A percentile compares a stretch with the other conserved stretches of the same genome.
Conservation (phyloP, 2,329 filamentous ascomycete species). For the Ophiostoma sp. region DNA sequence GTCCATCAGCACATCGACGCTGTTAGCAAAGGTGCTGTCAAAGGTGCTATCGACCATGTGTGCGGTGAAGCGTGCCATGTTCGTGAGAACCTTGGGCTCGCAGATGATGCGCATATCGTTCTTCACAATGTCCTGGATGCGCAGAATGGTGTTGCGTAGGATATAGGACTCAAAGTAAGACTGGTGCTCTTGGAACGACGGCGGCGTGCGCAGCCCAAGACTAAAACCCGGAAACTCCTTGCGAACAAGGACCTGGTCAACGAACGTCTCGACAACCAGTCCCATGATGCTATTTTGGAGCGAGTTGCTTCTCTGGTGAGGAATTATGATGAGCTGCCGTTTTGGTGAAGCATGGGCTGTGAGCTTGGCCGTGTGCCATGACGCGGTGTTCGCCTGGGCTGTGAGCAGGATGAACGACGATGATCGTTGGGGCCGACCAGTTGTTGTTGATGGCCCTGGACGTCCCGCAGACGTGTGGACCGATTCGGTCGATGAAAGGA, state of each 20-base stretch:
- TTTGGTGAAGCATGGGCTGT: constrained; percentile 57
- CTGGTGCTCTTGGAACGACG: constrained; percentile 89
- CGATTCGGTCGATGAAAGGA: constrained; percentile 40
- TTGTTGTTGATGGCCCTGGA: neutral
- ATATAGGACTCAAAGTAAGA: constrained; percentile 93
- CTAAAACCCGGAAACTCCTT: constrained; percentile 90
- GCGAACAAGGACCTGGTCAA: constrained; percentile 75
- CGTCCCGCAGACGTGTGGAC: neutral
- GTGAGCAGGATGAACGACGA: constrained; percentile 91
- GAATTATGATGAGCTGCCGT: constrained; percentile 40
- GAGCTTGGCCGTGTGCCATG: constrained; percentile 57
- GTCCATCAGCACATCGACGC: constrained; percentile 75
- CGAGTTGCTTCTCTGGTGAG: constrained; percentile 56
- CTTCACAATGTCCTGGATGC: constrained; percentile 64
- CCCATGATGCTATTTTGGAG: constrained; percentile 73
- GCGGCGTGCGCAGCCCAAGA: constrained; percentile 79
- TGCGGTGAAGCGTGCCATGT: constrained; percentile 71
- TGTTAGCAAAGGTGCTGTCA: constrained; percentile 93
- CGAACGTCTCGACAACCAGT: constrained; percentile 71
- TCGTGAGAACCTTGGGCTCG: constrained; percentile 79
- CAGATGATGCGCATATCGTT: constrained; percentile 65
- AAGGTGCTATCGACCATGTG: constrained; percentile 88
- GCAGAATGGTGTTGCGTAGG: constrained; percentile 66
- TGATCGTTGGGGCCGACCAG: constrained; percentile 57
- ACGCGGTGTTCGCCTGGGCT: constrained; percentile 55